Base-by-base conservation (phyloP, 768 basidiomycete genomes). In the Amyloporia xantha region DNA sequence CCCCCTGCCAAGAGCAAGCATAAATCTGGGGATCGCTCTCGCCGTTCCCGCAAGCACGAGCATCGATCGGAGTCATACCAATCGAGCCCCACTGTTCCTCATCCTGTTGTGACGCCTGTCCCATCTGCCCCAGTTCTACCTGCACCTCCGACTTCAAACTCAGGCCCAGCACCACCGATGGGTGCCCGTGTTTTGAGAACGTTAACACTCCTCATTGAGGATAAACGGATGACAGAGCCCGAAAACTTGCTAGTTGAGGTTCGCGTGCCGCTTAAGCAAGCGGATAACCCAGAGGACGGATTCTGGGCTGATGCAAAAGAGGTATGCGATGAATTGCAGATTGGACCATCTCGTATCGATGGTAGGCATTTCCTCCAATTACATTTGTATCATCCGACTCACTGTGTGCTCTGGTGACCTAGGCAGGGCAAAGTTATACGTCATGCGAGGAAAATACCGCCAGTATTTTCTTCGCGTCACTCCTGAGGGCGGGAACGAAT, bases 241-340 rank as follows among this genome's bases (percentile, higher is more conserved):
- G 85, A 86, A 60, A 65, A 70, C 47, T 78, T 79, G 55, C 69
- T 87, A 17, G 79, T 79, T 1, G 86, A 89, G 61, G 77, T 89
- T 17, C 74, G 68, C 30, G 74, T 86, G 25, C 76, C 74, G n/a
- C 62, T 88, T 30, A 75, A 64, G 57, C 57, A 61, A 4, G 69
- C 72, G 2, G 74, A 76, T 27, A 64, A 75, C 48, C 65, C 68
- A 4, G 70, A 71, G 30, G 81, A 77, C 54, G 78, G 81, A 4
- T 84, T 74, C 56, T 88, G 86, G 86, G 85, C 78, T 5, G 78
- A 85, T 59, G 83, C 85, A 2, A 71, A 73, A 53, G 78, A 84
- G 28, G 68, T 89, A 68, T 72, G 74, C 40, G 66, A 75, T 11
- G 70, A 71, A 50, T 70, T 88, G 20, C 86, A 89, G 61, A 55